A percentile compares a stretch with the other conserved stretches of the same genome.
Evolutionary conservation across 371 early-diverging fungal genomes (phyloP).

Genomic region (Actinomucor elegans): DNA sequence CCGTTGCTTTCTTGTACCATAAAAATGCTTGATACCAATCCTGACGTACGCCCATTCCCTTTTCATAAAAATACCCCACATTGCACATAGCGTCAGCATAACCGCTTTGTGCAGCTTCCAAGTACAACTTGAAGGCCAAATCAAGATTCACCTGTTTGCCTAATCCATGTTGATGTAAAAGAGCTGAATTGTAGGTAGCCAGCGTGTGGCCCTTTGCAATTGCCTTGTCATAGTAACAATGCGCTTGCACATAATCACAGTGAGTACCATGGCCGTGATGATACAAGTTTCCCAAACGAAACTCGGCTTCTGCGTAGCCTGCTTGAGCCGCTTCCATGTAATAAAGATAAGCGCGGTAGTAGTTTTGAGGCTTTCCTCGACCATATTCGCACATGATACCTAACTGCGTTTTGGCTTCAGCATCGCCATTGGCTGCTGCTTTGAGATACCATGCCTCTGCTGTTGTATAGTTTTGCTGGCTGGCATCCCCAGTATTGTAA

Average conservation of each 20-base stretch:
- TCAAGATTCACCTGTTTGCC: not conserved
- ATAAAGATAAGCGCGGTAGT: not conserved
- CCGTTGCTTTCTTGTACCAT: not conserved
- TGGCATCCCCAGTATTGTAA: not conserved
- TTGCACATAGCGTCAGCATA: not conserved
- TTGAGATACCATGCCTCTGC: not conserved
- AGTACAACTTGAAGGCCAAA: not conserved
- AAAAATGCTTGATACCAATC: not conserved
- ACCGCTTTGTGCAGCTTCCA: not conserved
- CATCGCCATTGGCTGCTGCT: not conserved
- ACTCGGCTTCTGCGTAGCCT: not conserved
- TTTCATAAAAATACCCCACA: not conserved
- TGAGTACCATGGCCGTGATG: not conserved
- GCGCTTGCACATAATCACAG: not conserved
- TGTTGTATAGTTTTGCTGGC: not conserved
- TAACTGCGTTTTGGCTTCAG: not conserved
- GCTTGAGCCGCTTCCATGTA: not conserved
- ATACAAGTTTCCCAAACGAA: not conserved
- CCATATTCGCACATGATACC: constrained; percentile 5
- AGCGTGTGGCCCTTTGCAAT: not conserved
- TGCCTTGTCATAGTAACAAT: not conserved
- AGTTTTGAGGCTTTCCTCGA: not conserved
- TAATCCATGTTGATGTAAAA: constrained; percentile 3
- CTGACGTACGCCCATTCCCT: not conserved
- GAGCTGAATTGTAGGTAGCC: not conserved